Percentiles rank a stretch among this genome's conserved stretches.
These are phyloP conservation scores for Knoxdaviesia proteae DNA, from an alignment of 2,329 filamentous ascomycete species.

Conservation along the genomic window DNA sequence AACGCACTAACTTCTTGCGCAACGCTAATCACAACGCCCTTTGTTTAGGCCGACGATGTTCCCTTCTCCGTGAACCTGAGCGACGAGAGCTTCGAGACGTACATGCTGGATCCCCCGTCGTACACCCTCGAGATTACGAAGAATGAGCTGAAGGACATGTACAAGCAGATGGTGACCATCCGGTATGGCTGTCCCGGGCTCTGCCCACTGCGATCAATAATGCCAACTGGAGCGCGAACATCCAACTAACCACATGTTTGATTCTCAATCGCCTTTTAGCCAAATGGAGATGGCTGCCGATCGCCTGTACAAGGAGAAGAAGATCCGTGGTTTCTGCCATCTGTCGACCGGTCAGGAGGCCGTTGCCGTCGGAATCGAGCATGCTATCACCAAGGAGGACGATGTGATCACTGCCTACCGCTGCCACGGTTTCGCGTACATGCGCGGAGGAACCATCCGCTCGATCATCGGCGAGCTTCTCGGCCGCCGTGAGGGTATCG, in stretches of 20 bases:
- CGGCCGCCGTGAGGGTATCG: constrained; percentile 85
- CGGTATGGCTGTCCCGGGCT: constrained; percentile 35
- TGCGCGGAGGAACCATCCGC: constrained; percentile 80
- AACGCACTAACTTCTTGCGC: too few species aligned
- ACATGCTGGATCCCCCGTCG: constrained; percentile 88
- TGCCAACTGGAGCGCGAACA: too few species aligned
- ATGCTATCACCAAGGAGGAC: constrained; percentile 78
- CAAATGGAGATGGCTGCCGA: constrained; percentile 99
- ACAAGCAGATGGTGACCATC: constrained; percentile 88
- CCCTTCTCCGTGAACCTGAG: constrained; percentile 80
- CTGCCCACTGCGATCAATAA: background rate
- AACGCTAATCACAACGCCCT: background rate
- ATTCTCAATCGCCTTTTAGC: constrained; percentile 23
- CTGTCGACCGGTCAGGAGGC: constrained; percentile 95
- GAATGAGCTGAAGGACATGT: constrained; percentile 97
- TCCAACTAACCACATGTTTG: too few species aligned
- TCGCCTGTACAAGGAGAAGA: constrained; percentile 99
- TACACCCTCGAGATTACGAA: constrained; percentile 91
- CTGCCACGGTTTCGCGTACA: constrained; percentile 94
- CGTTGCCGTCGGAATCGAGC: constrained; percentile 90
- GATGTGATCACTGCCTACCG: constrained; percentile 96
- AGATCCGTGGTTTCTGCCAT: constrained; percentile 99
- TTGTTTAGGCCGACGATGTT: constrained; percentile 67
- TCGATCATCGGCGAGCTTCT: constrained; percentile 93
- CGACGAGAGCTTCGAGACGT: constrained; percentile 98